Evolutionary conservation across 2,329 filamentous ascomycete species (phyloP).

Genomic region (Fragosphaeria purpurea): DNA sequence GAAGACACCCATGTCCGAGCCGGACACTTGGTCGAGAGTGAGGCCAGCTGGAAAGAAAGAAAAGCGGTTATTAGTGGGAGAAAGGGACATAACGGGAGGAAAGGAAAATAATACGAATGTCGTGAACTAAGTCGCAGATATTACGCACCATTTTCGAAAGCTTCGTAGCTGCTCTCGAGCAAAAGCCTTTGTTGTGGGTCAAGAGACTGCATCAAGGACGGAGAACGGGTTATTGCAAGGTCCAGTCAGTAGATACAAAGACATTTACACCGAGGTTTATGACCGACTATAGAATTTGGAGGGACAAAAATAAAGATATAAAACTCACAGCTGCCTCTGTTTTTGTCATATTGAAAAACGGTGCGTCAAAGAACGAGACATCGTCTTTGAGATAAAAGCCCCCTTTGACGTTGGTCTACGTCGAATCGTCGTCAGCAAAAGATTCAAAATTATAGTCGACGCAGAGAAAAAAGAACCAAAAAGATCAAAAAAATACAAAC

Average conservation of each 20-base stretch:
- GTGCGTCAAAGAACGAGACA: constrained; percentile 15
- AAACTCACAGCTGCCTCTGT: constrained; percentile 18
- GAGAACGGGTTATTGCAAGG: no score
- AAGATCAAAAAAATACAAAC: neutral
- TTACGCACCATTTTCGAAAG: constrained; percentile 15
- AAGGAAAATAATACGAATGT: no score
- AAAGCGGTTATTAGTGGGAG: neutral
- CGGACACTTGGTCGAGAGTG: constrained; percentile 10
- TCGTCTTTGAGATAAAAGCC: constrained; percentile 21
- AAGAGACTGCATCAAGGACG: constrained; percentile 1
- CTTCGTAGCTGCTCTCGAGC: constrained; percentile 17
- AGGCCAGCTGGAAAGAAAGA: constrained; percentile 13
- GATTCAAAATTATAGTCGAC: no score
- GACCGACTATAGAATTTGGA: no score
- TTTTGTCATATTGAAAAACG: constrained; percentile 22
- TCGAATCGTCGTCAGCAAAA: neutral
- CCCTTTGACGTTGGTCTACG: constrained; percentile 22
- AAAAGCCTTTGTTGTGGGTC: constrained; percentile 15
- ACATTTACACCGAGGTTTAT: no score
- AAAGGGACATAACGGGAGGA: no score
- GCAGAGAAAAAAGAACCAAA: neutral
- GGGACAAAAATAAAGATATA: neutral
- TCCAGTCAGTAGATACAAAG: no score
- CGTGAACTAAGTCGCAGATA: no score
- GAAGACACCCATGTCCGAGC: constrained; percentile 14